Percentiles rank a stretch among this genome's conserved stretches.
Conservation (phyloP, 306 rosid genomes). For the Vigna mungo region DNA sequence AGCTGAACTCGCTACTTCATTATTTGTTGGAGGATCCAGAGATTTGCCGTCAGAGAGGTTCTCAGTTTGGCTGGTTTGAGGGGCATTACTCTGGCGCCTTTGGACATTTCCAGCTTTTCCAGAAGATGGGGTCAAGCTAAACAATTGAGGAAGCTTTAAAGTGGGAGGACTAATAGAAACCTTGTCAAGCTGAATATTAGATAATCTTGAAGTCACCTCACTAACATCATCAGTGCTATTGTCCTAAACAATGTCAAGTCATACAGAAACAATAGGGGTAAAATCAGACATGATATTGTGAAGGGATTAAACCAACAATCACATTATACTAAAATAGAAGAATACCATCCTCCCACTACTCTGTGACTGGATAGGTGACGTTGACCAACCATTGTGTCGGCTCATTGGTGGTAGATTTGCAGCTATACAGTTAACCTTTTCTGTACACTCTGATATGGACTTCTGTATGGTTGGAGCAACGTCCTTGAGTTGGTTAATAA, state of each 20-base stretch:
- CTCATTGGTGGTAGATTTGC: slow-evolving; percentile 73
- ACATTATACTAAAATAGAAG: slow-evolving; percentile 17
- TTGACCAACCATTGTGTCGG: slow-evolving; percentile 68
- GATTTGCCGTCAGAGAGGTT: slow-evolving; percentile 72
- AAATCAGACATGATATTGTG: slow-evolving; percentile 30
- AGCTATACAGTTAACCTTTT: slow-evolving; percentile 77
- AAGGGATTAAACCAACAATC: slow-evolving; percentile 22
- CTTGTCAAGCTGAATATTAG: slow-evolving; percentile 82
- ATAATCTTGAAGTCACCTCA: slow-evolving; percentile 79
- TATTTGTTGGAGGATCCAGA: slow-evolving; percentile 63
- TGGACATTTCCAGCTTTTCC: slow-evolving; percentile 85
- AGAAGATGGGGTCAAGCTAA: slow-evolving; percentile 90
- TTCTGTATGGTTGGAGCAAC: slow-evolving; percentile 95
- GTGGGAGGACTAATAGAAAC: slow-evolving; percentile 84
- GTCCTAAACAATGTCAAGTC: slow-evolving; percentile 61
- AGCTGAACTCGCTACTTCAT: slow-evolving; percentile 59
- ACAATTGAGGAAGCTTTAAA: slow-evolving; percentile 95
- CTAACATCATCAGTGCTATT: slow-evolving; percentile 70
- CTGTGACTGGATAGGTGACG: slow-evolving; percentile 80
- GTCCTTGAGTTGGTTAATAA: slow-evolving; percentile 95
- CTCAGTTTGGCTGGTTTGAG: slow-evolving; percentile 74
- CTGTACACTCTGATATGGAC: slow-evolving; percentile 96
- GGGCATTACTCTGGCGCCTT: slow-evolving; percentile 65
- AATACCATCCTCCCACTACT: slow-evolving; percentile 87
- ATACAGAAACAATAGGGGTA: slow-evolving; percentile 1